These are phyloP conservation scores for Zoysia matrella DNA, from an alignment of 202 grass and related monocot genomes.

Conservation along the genomic window DNA sequence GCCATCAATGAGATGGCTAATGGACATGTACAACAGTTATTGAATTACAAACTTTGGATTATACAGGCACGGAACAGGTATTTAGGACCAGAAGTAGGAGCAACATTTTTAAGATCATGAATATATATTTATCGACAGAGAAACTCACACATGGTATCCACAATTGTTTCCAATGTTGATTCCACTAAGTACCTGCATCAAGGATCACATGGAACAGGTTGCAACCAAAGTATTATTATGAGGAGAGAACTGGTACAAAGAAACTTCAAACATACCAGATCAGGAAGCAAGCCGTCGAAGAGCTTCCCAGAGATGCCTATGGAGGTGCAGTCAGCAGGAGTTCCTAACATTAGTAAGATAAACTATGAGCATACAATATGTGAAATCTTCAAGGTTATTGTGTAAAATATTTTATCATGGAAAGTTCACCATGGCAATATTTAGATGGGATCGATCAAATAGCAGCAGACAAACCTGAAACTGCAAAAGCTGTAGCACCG, in stretches of 20 bases:
- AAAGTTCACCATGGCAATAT: conserved; percentile 7
- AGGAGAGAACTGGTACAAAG: conserved; percentile 12
- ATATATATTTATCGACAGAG: background rate
- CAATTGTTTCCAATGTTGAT: conserved; percentile 94
- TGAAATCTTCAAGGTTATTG: background rate
- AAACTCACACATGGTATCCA: conserved; percentile 85
- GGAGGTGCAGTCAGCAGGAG: conserved; percentile 88
- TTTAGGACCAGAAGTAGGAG: background rate
- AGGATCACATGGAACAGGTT: conserved; percentile 30
- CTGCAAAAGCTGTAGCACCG: conserved; percentile 87
- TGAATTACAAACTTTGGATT: background rate
- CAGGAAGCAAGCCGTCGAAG: conserved; percentile 84
- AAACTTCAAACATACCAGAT: conserved; percentile 66
- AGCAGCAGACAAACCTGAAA: conserved; percentile 63
- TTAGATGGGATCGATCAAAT: conserved; percentile 23
- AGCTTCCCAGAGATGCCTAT: conserved; percentile 98
- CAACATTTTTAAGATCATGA: background rate
- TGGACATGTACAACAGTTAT: background rate
- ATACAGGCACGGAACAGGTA: background rate
- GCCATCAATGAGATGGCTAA: conserved; percentile 8
- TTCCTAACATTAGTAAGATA: conserved; percentile 55
- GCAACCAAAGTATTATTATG: background rate
- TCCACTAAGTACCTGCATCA: conserved; percentile 85
- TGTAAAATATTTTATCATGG: background rate
- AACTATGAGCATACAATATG: conserved; percentile 30